Evolutionary conservation across 1,284 basidiomycete genomes (phyloP), one percentile per base, ranked within the genome.

Genomic region (Chondrostereum purpureum): DNA sequence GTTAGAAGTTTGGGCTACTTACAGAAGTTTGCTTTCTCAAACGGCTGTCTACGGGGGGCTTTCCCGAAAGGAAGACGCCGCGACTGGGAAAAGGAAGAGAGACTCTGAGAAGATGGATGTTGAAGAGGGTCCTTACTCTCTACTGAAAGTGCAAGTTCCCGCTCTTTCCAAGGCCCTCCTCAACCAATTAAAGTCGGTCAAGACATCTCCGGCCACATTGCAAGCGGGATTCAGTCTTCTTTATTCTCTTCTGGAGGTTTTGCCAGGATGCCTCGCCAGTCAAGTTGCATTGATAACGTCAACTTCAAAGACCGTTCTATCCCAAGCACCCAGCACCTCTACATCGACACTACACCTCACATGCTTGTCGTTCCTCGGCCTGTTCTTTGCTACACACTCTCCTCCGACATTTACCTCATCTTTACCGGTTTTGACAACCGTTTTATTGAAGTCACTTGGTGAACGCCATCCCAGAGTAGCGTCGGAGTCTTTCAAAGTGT

Each of bases 1-100:
- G n/a, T 69, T 96, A 14, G 95, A 99, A 63, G 75, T 98, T 5
- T 92, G 95, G 79, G 72, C 84, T 0, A 88, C 95, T 0, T 95
- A 95, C 58, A 78, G 79, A 18, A 68, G 77, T 0, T 72, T 97
- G 17, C 72, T 98, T 33, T 85, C 75, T 48, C 93, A 94, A 66
- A 92, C 92, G 1, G 73, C 75, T n/a, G 66, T 87, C 37, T 88
- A 89, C 53, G 78, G 86, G 27, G 78, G 80, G 10, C 58, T 73
- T 2, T 64, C 73, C 0, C 77, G 80, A 49, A 64, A 57, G 41
- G 70, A 72, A 40, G 82, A 79, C 14, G 73, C 73, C 19, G 74
- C 70, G 12, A 65, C 73, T 2, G 77, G 77, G 38, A 94, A 94
- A 67, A 72, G 91, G 50, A 92, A 91, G 55, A 78, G 89, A 16